Evolutionary conservation across 768 basidiomycete genomes (phyloP).

Genomic region (Russula ochroleuca): DNA sequence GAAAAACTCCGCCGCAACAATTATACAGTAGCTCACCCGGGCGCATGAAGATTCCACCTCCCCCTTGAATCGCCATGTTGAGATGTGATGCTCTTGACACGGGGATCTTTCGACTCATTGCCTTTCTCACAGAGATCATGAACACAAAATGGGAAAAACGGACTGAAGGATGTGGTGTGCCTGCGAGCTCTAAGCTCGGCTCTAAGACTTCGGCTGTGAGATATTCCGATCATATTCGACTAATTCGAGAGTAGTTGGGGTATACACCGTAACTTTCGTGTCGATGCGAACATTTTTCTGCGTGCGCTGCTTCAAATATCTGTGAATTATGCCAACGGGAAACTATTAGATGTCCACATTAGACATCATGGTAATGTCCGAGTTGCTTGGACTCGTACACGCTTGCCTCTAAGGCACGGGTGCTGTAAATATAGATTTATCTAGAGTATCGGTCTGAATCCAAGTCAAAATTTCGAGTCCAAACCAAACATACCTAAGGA

Average conservation of each 20-base stretch:
- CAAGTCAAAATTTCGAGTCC: too few species aligned
- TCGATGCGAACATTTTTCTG: constrained; percentile 94
- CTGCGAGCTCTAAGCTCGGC: too few species aligned
- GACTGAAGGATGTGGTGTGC: constrained; percentile 43
- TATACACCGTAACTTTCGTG: constrained; percentile 96
- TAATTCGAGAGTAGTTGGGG: constrained; percentile 94
- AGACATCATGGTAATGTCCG: too few species aligned
- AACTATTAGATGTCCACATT: too few species aligned
- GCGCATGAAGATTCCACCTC: constrained; percentile 92
- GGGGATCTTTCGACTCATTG: constrained; percentile 95
- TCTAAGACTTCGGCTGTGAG: constrained; percentile 95
- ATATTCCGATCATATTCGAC: too few species aligned
- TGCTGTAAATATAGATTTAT: too few species aligned
- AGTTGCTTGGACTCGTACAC: too few species aligned
- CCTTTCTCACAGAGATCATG: constrained; percentile 43
- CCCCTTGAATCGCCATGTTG: constrained; percentile 94
- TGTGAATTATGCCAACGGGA: constrained; percentile 95
- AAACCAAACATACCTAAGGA: too few species aligned
- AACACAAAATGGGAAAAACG: background rate
- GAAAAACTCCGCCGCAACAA: constrained; percentile 83
- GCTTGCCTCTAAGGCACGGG: too few species aligned
- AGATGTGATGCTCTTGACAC: constrained; percentile 94
- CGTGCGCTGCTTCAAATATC: constrained; percentile 88
- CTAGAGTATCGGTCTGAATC: too few species aligned
- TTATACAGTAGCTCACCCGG: too few species aligned